phyloP scores from a whole-genome alignment of 2,329 filamentous ascomycete species.

The Neoscytalidium dimidiatum region DNA sequence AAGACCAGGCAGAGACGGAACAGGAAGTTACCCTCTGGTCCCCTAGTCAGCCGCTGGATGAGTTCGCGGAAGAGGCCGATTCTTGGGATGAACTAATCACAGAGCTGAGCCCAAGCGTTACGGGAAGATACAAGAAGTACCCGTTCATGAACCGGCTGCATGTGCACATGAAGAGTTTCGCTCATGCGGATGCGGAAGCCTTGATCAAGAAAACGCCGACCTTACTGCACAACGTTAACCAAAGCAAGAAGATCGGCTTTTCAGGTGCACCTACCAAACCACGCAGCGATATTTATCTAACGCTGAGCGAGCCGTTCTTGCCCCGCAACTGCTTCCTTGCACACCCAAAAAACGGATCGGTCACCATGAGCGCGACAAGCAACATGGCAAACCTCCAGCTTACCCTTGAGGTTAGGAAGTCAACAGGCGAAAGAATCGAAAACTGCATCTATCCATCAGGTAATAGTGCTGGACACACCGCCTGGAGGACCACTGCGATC shows the following conservation, averaged over 20 bases:
- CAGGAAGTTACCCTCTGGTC: slow-evolving; percentile 79
- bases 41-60: slow-evolving; percentile 48
- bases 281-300: slow-evolving; percentile 93
- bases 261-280: slow-evolving; percentile 85
- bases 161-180: slow-evolving; percentile 77
- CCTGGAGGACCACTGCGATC: slow-evolving; percentile 82
- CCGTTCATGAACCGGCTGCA: slow-evolving; percentile 74
- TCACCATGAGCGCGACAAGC: slow-evolving; percentile 66
- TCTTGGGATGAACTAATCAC: slow-evolving; percentile 74
- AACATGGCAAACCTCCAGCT: slow-evolving; percentile 78
- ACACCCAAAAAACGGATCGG: slow-evolving; percentile 77
- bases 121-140: slow-evolving; percentile 74
- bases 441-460: slow-evolving; percentile 86
- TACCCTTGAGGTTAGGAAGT: slow-evolving; percentile 81
- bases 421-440: slow-evolving; percentile 78
- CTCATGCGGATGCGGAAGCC: slow-evolving; percentile 72
- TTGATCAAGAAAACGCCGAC: slow-evolving; percentile 88
- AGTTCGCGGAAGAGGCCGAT: slow-evolving; percentile 52
- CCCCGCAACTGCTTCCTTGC: slow-evolving; percentile 65
- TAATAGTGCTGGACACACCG: slow-evolving; percentile 75
- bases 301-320: slow-evolving; percentile 75
- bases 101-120: slow-evolving; percentile 71
- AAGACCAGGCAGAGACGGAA: slow-evolving; percentile 70
- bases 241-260: slow-evolving; percentile 89
- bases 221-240: slow-evolving; percentile 75